Percentiles rank a stretch among this genome's conserved stretches.
These are phyloP conservation scores for Nectriaceae sp. DNA, from an alignment of 2,329 filamentous ascomycete genomes.

Conservation along the genomic window DNA sequence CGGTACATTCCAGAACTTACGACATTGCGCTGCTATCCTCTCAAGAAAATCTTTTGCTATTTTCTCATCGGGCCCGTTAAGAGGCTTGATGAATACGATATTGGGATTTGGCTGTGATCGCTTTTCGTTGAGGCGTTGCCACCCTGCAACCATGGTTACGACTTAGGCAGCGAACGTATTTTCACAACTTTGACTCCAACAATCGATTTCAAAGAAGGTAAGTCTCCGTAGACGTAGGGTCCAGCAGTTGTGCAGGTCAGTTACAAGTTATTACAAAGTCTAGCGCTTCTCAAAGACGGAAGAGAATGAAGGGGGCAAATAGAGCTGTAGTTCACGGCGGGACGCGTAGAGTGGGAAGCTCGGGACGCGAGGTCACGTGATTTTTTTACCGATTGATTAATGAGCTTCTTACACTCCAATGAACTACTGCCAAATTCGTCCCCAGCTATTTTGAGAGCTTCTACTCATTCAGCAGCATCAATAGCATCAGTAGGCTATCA, in stretches of 20 bases:
- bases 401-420: too few species aligned
- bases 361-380: conserved; percentile 17
- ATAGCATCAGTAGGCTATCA: too few species aligned
- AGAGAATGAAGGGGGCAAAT: conserved; percentile 3
- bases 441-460: too few species aligned
- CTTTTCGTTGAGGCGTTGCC: conserved; percentile 76
- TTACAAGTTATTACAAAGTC: neutral
- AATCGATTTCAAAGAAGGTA: too few species aligned
- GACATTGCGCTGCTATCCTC: conserved; percentile 78
- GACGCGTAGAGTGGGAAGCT: conserved; percentile 11
- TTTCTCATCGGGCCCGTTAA: conserved; percentile 63
- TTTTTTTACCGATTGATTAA: too few species aligned
- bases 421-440: too few species aligned
- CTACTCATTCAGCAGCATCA: too few species aligned
- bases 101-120: conserved; percentile 73
- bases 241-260: too few species aligned
- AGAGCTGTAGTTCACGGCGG: conserved; percentile 3
- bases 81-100: conserved; percentile 84
- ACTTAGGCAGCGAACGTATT: neutral
- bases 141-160: conserved; percentile 69
- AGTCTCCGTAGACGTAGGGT: too few species aligned
- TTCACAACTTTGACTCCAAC: too few species aligned
- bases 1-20: conserved; percentile 38
- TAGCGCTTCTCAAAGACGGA: neutral
- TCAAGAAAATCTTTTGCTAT: conserved; percentile 72